phyloP scores from a whole-genome alignment of 257 asterid species.

The Ligustrum vulgare region DNA sequence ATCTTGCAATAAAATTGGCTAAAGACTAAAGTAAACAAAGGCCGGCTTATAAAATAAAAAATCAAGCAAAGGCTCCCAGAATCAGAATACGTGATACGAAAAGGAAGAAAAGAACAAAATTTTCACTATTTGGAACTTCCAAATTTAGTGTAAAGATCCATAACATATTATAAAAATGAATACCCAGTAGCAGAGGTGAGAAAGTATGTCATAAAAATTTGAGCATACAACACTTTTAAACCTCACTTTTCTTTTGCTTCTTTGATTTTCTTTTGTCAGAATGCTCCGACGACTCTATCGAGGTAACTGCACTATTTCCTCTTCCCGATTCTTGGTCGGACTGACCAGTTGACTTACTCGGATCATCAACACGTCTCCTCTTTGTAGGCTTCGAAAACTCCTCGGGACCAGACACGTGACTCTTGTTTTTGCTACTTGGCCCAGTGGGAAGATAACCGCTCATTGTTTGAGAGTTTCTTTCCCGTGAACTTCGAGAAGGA shows the following conservation, averaged over 20 bases:
- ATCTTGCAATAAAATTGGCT: too few relatives aligned
- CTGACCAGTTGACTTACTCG: constrained; percentile 29
- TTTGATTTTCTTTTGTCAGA: constrained; percentile 46
- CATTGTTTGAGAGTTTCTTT: constrained; percentile 30
- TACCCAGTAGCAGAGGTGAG: not conserved
- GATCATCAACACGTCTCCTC: constrained; percentile 41
- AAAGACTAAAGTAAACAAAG: too few relatives aligned
- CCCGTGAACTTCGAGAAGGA: constrained; percentile 43
- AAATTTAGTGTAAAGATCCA: not conserved
- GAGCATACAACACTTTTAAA: constrained; percentile 5
- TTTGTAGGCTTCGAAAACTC: constrained; percentile 41
- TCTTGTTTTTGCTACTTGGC: constrained; percentile 44
- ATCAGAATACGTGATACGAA: too few relatives aligned
- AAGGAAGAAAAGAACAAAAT: not conserved
- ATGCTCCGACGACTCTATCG: constrained; percentile 47
- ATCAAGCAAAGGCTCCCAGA: too few relatives aligned
- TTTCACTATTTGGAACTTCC: not conserved
- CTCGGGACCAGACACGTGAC: constrained; percentile 31
- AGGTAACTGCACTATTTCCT: constrained; percentile 46
- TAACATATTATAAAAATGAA: not conserved
- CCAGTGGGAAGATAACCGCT: constrained; percentile 41
- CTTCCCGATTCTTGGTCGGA: constrained; percentile 51
- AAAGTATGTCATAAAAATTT: not conserved
- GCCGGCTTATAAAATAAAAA: too few relatives aligned
- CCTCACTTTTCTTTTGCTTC: constrained; percentile 40